Evolutionary conservation across 106 monocot species (phyloP).

Genomic region (Dendrobium chrysotoxum): DNA sequence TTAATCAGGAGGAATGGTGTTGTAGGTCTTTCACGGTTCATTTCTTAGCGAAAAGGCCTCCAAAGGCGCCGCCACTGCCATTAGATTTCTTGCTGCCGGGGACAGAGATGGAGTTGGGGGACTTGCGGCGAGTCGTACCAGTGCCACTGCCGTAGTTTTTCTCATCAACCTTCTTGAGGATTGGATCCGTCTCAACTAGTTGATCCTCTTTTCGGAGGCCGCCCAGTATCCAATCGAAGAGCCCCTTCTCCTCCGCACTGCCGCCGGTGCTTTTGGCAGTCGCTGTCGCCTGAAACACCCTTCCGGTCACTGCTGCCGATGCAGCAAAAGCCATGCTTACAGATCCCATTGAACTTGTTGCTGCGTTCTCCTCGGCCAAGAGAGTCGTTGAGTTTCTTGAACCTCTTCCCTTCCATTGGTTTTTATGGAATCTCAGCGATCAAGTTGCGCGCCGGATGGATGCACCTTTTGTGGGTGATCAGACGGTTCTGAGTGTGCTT

Average conservation of each 20-base stretch:
- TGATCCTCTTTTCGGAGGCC: slow-evolving; percentile 15
- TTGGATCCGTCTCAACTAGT: slow-evolving; percentile 22
- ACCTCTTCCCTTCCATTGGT: background rate
- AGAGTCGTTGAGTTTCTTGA: background rate
- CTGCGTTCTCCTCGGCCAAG: background rate
- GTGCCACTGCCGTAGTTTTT: background rate
- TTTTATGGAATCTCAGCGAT: background rate
- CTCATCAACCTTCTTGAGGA: slow-evolving; percentile 17
- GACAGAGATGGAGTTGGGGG: slow-evolving; percentile 6
- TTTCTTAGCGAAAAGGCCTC: slow-evolving; percentile 19
- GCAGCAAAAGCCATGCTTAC: slow-evolving; percentile 16
- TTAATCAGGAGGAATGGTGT: background rate
- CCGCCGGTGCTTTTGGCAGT: background rate
- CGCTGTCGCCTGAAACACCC: slow-evolving; percentile 6
- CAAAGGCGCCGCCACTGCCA: background rate
- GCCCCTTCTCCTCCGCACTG: slow-evolving; percentile 9
- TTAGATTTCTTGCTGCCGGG: slow-evolving; percentile 12
- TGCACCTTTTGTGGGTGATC: background rate
- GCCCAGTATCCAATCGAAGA: slow-evolving; percentile 14
- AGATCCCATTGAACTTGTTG: slow-evolving; percentile 12
- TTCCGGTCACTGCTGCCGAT: background rate
- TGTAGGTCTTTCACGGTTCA: background rate
- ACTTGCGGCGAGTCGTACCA: background rate
- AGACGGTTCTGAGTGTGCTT: background rate
- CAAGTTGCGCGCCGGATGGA: background rate